Evolutionary conservation across 2,329 filamentous ascomycete genomes (phyloP), one percentile per base, ranked within the genome.

Genomic region (Magnaporthiopsis incrustans): DNA sequence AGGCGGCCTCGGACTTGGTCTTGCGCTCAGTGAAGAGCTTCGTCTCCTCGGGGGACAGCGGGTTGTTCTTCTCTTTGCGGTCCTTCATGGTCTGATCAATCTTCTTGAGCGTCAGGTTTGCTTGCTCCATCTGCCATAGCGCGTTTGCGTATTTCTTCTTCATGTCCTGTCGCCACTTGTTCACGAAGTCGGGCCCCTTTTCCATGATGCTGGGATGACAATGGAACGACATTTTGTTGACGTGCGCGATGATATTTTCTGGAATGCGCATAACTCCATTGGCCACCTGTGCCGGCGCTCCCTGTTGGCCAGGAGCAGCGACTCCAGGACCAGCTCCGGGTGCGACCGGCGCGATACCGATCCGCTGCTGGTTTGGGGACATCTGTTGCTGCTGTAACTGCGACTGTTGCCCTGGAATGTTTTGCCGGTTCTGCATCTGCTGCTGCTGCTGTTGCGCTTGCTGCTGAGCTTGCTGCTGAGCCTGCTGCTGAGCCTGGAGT

Each of bases 71-170:
- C 4, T 77, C 73, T 18, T 74, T 71, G 27, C 80, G 74, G 25
- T 80, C 77, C 61, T 78, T 78, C 26, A 78, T 71, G 3, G 74
- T 66, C 59, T 73, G 73, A 14, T 84, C 81, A 63, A 83, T 72
- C 61, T 72, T 71, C 2, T 71, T 71, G 4, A 83, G 70, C 60
- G 77, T 75, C n/a, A 67, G 69, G 14, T 79, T 77, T 3, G 76
- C 74, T 12, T 68, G 73, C 53, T 85, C 82, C 76, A 85, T 84
- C 2, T 77, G 76, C 67, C 79, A 73, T 7, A 86, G 70, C 0
- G 80, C 82, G 56, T 79, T 74, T 0, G 75, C 74, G 65, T 85
- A 84, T 63, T 76, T 77, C 0, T 76, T 72, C 68, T 79, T 82
- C 38, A 78, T 73, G 1, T 83, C 79, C 10, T 78, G 74, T 2